Conservation (phyloP, 1,284 basidiomycete genomes). For the Mycocalia duriaeana region DNA sequence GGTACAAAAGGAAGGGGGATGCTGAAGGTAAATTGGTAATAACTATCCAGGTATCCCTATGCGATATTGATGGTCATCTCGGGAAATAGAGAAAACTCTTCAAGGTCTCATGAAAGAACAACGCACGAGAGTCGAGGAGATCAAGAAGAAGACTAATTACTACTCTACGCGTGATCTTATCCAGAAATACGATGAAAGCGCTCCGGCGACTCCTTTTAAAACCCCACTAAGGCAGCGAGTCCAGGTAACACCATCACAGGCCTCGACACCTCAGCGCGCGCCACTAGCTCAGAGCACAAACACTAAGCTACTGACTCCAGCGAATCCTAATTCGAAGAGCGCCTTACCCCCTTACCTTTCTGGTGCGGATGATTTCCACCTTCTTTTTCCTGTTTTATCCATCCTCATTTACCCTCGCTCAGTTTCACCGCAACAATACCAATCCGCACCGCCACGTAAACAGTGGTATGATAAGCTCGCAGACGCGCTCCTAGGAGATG, state of each 20-base stretch:
- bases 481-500: slow-evolving; percentile 82
- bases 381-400: neutral
- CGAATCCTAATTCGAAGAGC: slow-evolving; percentile 17
- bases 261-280: slow-evolving; percentile 25
- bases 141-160: slow-evolving; percentile 96
- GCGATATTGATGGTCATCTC: too few species aligned
- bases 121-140: slow-evolving; percentile 86
- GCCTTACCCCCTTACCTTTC: slow-evolving; percentile 17
- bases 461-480: slow-evolving; percentile 88
- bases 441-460: slow-evolving; percentile 48
- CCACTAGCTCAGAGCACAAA: slow-evolving; percentile 13
- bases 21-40: slow-evolving; percentile 83
- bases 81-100: slow-evolving; percentile 83
- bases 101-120: slow-evolving; percentile 75
- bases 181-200: slow-evolving; percentile 80
- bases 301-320: slow-evolving; percentile 16
- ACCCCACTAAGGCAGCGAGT: slow-evolving; percentile 31
- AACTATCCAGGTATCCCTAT: too few species aligned
- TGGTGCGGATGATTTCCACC: neutral
- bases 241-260: slow-evolving; percentile 18
- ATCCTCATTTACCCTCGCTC: neutral
- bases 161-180: slow-evolving; percentile 88
- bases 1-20: slow-evolving; percentile 82
- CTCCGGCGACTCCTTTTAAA: slow-evolving; percentile 23
- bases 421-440: neutral